phyloP scores from a whole-genome alignment of 345 rosid species.

The Hevea brasiliensis region DNA sequence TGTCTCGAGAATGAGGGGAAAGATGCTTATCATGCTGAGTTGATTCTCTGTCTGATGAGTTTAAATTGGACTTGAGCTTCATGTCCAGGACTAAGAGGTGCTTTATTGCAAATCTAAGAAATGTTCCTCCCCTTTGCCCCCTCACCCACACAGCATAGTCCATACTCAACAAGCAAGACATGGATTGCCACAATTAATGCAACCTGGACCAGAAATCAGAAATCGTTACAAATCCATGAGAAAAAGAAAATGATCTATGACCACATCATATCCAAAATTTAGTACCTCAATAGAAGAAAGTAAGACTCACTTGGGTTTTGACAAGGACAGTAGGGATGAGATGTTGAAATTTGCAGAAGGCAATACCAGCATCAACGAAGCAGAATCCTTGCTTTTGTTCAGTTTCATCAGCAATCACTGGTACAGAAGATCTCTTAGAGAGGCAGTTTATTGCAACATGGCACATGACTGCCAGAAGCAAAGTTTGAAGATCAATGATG shows the following conservation, averaged over 20 bases:
- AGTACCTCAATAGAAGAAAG: slow-evolving; percentile 3
- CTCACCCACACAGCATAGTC: slow-evolving; percentile 85
- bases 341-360: slow-evolving; percentile 92
- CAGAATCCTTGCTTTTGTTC: slow-evolving; percentile 69
- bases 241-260: slow-evolving; percentile 10
- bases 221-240: slow-evolving; percentile 1
- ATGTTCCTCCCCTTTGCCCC: slow-evolving; percentile 71
- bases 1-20: slow-evolving; percentile 21
- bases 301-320: slow-evolving; percentile 66
- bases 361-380: slow-evolving; percentile 77
- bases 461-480: slow-evolving; percentile 82
- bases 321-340: slow-evolving; percentile 56
- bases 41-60: slow-evolving; percentile 47
- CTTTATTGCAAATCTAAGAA: slow-evolving; percentile 92
- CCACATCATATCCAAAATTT: slow-evolving; percentile 6
- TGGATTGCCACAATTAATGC: slow-evolving; percentile 83
- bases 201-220: slow-evolving; percentile 47
- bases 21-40: slow-evolving; percentile 36
- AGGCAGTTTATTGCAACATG: slow-evolving; percentile 59
- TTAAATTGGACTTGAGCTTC: slow-evolving; percentile 74
- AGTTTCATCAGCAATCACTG: slow-evolving; percentile 43
- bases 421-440: slow-evolving; percentile 52
- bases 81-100: slow-evolving; percentile 87
- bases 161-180: slow-evolving; percentile 89
- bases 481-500: slow-evolving; percentile 61